These are phyloP conservation scores for Acanthamoeba castellanii DNA, from an alignment of 208 protist species.

Conservation along the genomic window DNA sequence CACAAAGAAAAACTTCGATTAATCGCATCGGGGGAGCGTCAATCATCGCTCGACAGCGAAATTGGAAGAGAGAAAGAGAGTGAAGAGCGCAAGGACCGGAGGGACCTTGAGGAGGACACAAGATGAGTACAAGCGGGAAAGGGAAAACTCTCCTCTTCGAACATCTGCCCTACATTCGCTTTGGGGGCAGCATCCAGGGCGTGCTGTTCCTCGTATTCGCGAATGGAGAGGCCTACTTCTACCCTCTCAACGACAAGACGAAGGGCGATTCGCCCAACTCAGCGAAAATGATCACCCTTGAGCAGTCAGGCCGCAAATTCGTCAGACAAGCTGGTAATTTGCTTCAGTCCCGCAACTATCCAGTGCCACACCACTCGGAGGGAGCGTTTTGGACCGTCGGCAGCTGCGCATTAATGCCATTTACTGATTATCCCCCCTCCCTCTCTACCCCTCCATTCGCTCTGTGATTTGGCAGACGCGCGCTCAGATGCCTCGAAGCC, in stretches of 20 bases:
- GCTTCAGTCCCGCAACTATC: neutral
- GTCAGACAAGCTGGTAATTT: constrained; percentile 55
- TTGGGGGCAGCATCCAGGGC: constrained; percentile 72
- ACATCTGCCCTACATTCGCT: constrained; percentile 74
- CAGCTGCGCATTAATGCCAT: neutral
- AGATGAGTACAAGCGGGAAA: neutral
- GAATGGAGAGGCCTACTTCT: constrained; percentile 73
- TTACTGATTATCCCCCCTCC: neutral
- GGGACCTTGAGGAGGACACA: too few relatives aligned
- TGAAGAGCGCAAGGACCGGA: too few relatives aligned
- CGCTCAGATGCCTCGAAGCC: constrained; percentile 1
- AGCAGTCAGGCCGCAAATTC: constrained; percentile 67
- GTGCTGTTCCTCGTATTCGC: constrained; percentile 75
- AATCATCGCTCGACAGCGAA: too few relatives aligned
- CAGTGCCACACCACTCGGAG: neutral
- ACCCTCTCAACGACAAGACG: constrained; percentile 60
- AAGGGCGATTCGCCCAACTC: constrained; percentile 66
- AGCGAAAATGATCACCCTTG: constrained; percentile 65
- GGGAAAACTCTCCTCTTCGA: constrained; percentile 70
- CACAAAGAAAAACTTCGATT: too few relatives aligned
- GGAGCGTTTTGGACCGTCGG: too few relatives aligned
- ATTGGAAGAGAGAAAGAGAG: too few relatives aligned
- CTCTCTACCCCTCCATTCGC: neutral
- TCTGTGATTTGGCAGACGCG: neutral
- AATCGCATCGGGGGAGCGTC: too few relatives aligned